These are phyloP conservation scores for Leishmania martiniquensis DNA, from an alignment of 208 protist genomes.

Conservation along the genomic window DNA sequence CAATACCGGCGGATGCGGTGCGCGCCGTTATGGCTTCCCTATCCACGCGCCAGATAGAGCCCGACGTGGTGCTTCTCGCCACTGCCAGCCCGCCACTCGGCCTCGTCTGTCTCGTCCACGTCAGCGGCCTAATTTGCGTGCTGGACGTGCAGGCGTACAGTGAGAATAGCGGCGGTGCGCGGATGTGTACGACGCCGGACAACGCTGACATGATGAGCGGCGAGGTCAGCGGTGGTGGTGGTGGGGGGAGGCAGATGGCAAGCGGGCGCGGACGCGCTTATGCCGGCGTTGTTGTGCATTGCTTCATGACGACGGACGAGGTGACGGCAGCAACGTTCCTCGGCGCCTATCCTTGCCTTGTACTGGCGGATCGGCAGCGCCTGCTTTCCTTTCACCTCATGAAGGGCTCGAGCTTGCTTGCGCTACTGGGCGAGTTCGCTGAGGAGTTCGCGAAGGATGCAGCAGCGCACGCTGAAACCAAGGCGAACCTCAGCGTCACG, in stretches of 20 bases:
- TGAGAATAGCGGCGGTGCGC: not conserved
- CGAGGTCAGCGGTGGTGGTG: not conserved
- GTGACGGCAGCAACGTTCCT: slow-evolving; percentile 66
- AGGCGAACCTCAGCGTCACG: not conserved
- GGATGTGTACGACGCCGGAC: slow-evolving; percentile 2
- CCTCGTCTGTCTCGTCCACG: slow-evolving; percentile 75
- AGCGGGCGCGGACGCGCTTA: slow-evolving; percentile 19
- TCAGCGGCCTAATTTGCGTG: slow-evolving; percentile 64
- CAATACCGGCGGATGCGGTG: not conserved
- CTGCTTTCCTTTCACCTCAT: slow-evolving; percentile 67
- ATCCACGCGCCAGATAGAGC: slow-evolving; percentile 40
- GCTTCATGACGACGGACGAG: slow-evolving; percentile 59
- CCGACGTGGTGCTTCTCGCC: slow-evolving; percentile 76
- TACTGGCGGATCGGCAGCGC: slow-evolving; percentile 61
- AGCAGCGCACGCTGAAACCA: not conserved
- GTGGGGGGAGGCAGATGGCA: not conserved
- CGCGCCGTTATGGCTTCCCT: not conserved
- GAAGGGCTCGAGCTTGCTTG: slow-evolving; percentile 52
- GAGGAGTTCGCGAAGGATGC: slow-evolving; percentile 43
- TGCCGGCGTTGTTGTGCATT: slow-evolving; percentile 46
- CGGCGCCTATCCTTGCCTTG: slow-evolving; percentile 73
- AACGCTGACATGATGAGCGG: not conserved
- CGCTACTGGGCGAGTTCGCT: slow-evolving; percentile 62
- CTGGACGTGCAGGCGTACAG: slow-evolving; percentile 48
- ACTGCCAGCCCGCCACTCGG: slow-evolving; percentile 56